Evolutionary conservation across 805 yeast species (phyloP), one percentile per base, ranked within the genome.

Genomic region (Candida ovalis): DNA sequence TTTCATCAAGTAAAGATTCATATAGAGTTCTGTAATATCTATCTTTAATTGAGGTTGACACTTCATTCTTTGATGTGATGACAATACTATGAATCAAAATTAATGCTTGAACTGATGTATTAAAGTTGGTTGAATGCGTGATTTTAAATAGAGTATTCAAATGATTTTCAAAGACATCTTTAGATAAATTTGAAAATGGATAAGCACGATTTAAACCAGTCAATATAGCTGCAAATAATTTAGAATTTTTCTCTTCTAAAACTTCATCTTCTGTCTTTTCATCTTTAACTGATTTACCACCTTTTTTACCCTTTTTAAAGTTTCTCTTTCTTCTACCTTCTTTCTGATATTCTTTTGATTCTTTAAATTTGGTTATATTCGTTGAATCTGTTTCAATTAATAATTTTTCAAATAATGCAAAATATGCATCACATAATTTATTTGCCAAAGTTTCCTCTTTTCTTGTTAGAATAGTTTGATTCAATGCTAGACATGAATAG

Each of bases 171-270:
- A 84, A 88, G 6, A 80, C 78, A 25, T 84, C 82, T 35, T 81
- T 77, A 17, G 89, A 83, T 46, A 94, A 72, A 53, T 81, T 76
- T 2, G 96, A 82, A 64, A 88, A 94, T 47, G 98, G 98, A 75
- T 88, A 92, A 0, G 98, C 91, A 70, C 99, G 86, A 66, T 94
- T 94, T 49, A 94, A 78, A 57, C 99, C 99, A 1, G 99, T 89
- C 55, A 94, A 77, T 48, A 94, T 76, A 15, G 97, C 97, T 25
- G 96, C 83, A 58, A 92, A 88, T 57, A 92, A 69, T 60, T 87
- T 88, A 40, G 95, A 77, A 59, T 84, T 86, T 58, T 84, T 88
- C 64, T 94, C 98, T 61, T 89, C 88, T 21, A 72, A 51, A 1
- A 84, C 68, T 56, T 86, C 92, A 39, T 69, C 70, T 52, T 82